phyloP scores from a whole-genome alignment of 257 asterid species.

The Solanum virginianum region DNA sequence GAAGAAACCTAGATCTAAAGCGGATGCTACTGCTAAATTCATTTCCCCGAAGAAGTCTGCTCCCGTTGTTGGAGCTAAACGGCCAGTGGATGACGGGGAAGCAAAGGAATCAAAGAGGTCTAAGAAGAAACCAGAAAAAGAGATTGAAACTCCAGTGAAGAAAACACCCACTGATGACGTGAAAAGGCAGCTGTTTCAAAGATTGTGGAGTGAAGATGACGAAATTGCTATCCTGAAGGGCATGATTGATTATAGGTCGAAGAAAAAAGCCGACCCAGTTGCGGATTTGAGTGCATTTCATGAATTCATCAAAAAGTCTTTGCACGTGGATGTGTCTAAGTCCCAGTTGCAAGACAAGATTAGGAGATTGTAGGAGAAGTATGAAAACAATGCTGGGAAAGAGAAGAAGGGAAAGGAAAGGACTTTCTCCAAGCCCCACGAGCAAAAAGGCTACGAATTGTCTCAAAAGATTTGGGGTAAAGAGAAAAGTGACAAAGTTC shows the following conservation, averaged over 20 bases:
- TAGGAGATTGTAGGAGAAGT: constrained; percentile 39
- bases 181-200: constrained; percentile 30
- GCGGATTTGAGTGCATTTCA: constrained; percentile 30
- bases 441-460: constrained; percentile 29
- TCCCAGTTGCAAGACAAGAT: constrained; percentile 51
- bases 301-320: constrained; percentile 32
- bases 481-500: constrained; percentile 1
- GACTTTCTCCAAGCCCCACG: constrained; percentile 29
- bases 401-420: constrained; percentile 30
- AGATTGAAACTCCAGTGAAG: constrained; percentile 5
- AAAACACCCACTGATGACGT: constrained; percentile 9
- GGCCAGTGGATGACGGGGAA: constrained; percentile 19
- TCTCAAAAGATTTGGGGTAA: constrained; percentile 43
- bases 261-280: constrained; percentile 28
- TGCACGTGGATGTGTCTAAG: constrained; percentile 26
- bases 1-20: not conserved
- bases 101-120: constrained; percentile 27
- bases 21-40: not conserved
- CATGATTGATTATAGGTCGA: constrained; percentile 24
- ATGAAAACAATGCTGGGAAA: constrained; percentile 22
- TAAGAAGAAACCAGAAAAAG: constrained; percentile 24
- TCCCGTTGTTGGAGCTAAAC: constrained; percentile 19
- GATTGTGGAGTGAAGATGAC: constrained; percentile 58
- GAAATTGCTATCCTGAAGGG: constrained; percentile 47
- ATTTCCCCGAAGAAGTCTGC: constrained; percentile 4